A percentile compares a stretch with the other conserved stretches of the same genome.
These are phyloP conservation scores for Thozetella sp. DNA, from an alignment of 495 filamentous ascomycete genomes.

Conservation along the genomic window DNA sequence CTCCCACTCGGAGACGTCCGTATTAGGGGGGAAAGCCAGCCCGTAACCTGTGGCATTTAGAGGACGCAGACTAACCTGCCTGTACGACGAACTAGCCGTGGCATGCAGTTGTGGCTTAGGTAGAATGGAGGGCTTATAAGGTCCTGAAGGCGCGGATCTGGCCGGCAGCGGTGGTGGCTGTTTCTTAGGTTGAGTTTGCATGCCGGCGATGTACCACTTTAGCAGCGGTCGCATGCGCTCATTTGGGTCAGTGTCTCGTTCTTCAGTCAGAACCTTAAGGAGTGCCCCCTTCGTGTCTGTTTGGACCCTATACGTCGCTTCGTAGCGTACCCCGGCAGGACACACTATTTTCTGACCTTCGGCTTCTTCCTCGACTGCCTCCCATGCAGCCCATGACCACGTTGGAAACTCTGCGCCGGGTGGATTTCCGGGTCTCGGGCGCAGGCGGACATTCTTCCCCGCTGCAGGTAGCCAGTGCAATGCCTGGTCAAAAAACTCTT, in stretches of 20 bases:
- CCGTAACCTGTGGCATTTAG: too few relatives aligned
- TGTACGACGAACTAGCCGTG: too few relatives aligned
- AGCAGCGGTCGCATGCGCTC: constrained; percentile 3
- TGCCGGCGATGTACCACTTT: background rate
- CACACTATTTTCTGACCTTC: background rate
- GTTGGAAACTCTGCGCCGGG: constrained; percentile 2
- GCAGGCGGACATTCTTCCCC: background rate
- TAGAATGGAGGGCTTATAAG: too few relatives aligned
- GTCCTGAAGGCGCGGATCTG: background rate
- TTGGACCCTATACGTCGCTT: constrained; percentile 2
- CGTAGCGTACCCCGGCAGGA: background rate
- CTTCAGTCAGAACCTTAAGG: background rate
- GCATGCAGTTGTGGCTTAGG: too few relatives aligned
- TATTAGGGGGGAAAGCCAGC: too few relatives aligned
- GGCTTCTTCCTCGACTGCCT: background rate
- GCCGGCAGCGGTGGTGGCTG: background rate
- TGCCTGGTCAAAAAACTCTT: constrained; percentile 2
- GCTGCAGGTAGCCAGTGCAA: constrained; percentile 3
- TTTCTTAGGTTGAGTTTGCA: background rate
- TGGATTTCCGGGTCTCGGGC: background rate
- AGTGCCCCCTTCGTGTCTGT: background rate
- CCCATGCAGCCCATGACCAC: constrained; percentile 7
- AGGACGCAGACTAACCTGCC: too few relatives aligned
- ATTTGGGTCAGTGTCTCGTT: background rate
- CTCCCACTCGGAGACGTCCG: too few relatives aligned